Evolutionary conservation across 192 early-diverging fungal genomes (phyloP).

Genomic region (Coemansia sp.): DNA sequence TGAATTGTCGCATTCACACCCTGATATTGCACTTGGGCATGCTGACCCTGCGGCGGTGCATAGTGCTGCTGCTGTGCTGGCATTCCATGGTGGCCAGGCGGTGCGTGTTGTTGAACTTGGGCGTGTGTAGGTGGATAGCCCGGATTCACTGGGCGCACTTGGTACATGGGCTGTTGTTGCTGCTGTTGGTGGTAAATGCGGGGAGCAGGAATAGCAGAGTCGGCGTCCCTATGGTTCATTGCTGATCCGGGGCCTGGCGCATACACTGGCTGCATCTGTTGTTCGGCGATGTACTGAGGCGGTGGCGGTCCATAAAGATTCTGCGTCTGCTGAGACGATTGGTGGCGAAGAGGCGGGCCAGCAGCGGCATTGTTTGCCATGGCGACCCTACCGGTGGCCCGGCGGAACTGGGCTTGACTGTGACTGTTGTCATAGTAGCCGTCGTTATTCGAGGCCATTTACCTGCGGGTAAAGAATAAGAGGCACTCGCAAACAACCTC

Average conservation of each 20-base stretch:
- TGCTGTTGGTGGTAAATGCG: conserved; percentile 19
- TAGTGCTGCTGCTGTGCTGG: conserved; percentile 12
- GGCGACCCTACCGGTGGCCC: conserved; percentile 36
- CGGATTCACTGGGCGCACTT: conserved; percentile 14
- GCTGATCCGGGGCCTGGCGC: conserved; percentile 5
- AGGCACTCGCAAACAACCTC: conserved; percentile 2
- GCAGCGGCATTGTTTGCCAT: conserved; percentile 11
- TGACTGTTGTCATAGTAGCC: conserved; percentile 34
- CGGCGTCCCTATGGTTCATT: conserved; percentile 2
- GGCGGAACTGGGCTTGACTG: conserved; percentile 31
- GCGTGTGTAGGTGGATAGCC: conserved; percentile 4
- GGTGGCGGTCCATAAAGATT: background rate
- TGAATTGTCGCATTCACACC: background rate
- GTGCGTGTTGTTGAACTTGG: background rate
- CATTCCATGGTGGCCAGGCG: background rate
- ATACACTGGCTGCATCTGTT: conserved; percentile 18
- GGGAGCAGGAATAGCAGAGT: conserved; percentile 46
- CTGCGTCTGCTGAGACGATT: conserved; percentile 25
- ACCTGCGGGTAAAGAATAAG: background rate
- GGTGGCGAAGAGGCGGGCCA: conserved; percentile 14
- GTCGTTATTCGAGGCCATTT: conserved; percentile 25
- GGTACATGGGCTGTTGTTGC: conserved; percentile 11
- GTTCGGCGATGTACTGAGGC: conserved; percentile 10
- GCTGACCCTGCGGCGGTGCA: conserved; percentile 2
- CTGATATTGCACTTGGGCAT: conserved; percentile 11